phyloP scores from a whole-genome alignment of 179 eudicot species.

The Beta corolliflora region DNA sequence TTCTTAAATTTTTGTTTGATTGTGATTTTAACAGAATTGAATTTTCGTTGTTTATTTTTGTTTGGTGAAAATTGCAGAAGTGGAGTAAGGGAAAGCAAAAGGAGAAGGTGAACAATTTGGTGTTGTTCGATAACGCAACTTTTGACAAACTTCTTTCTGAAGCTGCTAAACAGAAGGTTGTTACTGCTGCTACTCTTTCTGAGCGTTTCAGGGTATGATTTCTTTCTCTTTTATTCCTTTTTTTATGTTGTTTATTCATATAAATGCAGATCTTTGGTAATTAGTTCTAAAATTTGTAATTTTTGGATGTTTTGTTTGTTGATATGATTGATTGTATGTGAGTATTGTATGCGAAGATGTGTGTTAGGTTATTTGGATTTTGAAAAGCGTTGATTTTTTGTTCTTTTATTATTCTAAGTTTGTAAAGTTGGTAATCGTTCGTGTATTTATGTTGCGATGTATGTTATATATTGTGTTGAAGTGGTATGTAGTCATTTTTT shows the following conservation, averaged over 20 bases:
- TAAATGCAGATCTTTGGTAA: too few relatives aligned
- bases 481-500: too few relatives aligned
- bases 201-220: constrained; percentile 73
- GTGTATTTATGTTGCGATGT: too few relatives aligned
- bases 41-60: neutral
- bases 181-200: constrained; percentile 80
- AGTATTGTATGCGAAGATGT: neutral
- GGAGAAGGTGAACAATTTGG: constrained; percentile 97
- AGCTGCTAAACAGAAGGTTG: constrained; percentile 80
- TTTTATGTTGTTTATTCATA: neutral
- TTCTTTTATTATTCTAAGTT: too few relatives aligned
- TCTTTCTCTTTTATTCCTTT: too few relatives aligned
- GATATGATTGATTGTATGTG: neutral
- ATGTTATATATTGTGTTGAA: too few relatives aligned
- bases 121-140: constrained; percentile 74
- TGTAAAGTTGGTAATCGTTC: neutral
- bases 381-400: neutral
- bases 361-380: neutral
- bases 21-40: neutral
- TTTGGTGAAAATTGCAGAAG: constrained; percentile 45
- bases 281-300: too few relatives aligned
- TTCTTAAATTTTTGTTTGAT: neutral
- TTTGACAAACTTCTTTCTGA: constrained; percentile 79
- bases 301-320: too few relatives aligned
- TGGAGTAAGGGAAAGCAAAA: constrained; percentile 98